A percentile compares a stretch with the other conserved stretches of the same genome.
phyloP scores from a whole-genome alignment of 345 rosid species.

The Citrus hindsii region DNA sequence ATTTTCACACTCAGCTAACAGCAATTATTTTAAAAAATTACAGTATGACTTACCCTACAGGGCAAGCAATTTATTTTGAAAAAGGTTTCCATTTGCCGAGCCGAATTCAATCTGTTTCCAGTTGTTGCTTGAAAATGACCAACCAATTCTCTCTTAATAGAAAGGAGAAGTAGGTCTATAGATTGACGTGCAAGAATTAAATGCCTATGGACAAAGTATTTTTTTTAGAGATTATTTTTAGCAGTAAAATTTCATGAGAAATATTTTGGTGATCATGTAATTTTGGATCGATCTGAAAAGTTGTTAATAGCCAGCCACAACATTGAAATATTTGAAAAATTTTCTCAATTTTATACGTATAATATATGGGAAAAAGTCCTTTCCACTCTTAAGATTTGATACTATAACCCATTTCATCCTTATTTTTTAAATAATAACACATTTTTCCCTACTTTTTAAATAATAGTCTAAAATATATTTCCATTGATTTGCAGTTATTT shows the following conservation, averaged over 20 bases:
- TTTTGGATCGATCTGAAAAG: not conserved
- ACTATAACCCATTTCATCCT: too few species aligned
- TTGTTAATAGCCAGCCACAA: not conserved
- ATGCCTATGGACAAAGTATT: not conserved
- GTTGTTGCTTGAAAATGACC: not conserved
- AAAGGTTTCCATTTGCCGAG: not conserved
- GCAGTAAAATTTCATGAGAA: too few species aligned
- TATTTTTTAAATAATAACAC: too few species aligned
- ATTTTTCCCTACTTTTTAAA: too few species aligned
- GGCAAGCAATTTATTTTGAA: not conserved
- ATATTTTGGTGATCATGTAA: not conserved
- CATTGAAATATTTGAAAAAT: not conserved
- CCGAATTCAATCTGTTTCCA: not conserved
- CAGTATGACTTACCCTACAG: too few species aligned
- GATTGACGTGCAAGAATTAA: not conserved
- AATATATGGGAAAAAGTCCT: accelerated
- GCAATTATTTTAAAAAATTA: too few species aligned
- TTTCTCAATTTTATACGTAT: not conserved
- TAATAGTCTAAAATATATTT: too few species aligned
- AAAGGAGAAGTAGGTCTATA: not conserved
- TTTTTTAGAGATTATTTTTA: too few species aligned
- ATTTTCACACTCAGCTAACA: too few species aligned
- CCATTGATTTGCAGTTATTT: accelerated
- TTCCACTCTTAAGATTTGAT: too few species aligned
- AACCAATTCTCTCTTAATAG: not conserved